Base-by-base conservation (phyloP, 129 eudicot genomes). In the Lactuca saligna region DNA sequence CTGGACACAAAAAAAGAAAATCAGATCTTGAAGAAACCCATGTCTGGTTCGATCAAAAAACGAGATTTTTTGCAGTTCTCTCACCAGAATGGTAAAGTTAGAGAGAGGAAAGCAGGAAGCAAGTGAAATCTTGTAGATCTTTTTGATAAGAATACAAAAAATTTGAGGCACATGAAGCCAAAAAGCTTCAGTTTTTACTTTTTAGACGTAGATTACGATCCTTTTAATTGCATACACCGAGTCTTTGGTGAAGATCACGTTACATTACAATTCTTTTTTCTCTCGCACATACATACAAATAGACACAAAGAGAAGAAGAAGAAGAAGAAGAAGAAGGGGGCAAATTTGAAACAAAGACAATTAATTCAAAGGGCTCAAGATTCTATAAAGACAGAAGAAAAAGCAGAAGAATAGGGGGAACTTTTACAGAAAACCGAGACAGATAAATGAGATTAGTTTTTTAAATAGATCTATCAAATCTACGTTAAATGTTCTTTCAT, bases 81-180 rank as follows among this genome's bases (percentile, higher is more conserved):
- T 57, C 56, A 57, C 79, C 65, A 66, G 66, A 66, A 75, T 75
- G 79, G 79, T 75, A 75, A 75, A 66, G 79, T 66, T 66, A 65
- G 71, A 66, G 68, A 74, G 79, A 74, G 79, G 65, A 58, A 44
- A 35, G 20, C 44, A 73, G 20, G 46, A 17, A 17, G 49, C 3
- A 31, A 37, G 73, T 75, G 68, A 75, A 66, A 66, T 57, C 61
- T 66, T 57, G 60, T 66, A n/a, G 50, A 73, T 73, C 70, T 73
- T 73, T 64, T 32, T n/a, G 35, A 70, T 70, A 57, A 57, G 59
- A 66, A 34, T 32, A 66, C 39, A 58, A 74, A 65, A 57, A 65
- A 8, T 17, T 57, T 25, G 68, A 48, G 48, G 73, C 79, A 75
- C 32, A 75, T 57, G 73, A 75, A 66, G 73, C 79, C 79, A 75